A percentile compares a stretch with the other conserved stretches of the same genome.
These are phyloP conservation scores for Gracilariopsis chorda DNA, from an alignment of 23 red algal genomes.

Conservation along the genomic window DNA sequence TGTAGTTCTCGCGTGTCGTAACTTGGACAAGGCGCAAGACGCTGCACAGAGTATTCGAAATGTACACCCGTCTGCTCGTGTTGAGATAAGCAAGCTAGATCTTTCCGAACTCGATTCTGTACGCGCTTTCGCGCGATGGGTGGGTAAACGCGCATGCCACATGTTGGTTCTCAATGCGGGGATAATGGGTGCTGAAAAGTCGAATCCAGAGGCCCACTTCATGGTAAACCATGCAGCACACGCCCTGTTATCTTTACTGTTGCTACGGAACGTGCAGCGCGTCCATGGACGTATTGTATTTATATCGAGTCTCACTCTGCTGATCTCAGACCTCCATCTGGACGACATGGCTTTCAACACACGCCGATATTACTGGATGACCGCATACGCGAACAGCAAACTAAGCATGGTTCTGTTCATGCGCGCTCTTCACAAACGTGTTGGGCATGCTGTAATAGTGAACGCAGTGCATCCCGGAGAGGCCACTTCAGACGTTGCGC, in stretches of 20 bases:
- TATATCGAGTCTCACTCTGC: slow-evolving; percentile 60
- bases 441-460: slow-evolving; percentile 2
- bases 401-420: slow-evolving; percentile 80
- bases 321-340: slow-evolving; percentile 57
- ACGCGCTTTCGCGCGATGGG: slow-evolving; percentile 40
- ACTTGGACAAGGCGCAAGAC: slow-evolving; percentile 28
- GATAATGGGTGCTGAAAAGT: slow-evolving; percentile 67
- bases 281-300: slow-evolving; percentile 64
- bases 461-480: slow-evolving; percentile 63
- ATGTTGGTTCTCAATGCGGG: slow-evolving; percentile 89
- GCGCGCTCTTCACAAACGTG: slow-evolving; percentile 40
- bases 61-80: not conserved
- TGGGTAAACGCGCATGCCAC: not conserved
- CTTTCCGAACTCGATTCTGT: slow-evolving; percentile 72
- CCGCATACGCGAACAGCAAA: slow-evolving; percentile 91
- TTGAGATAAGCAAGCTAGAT: slow-evolving; percentile 34
- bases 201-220: slow-evolving; percentile 83
- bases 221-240: slow-evolving; percentile 93
- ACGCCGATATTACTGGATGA: slow-evolving; percentile 66
- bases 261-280: slow-evolving; percentile 6
- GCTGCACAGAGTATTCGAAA: slow-evolving; percentile 36
- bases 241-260: slow-evolving; percentile 76
- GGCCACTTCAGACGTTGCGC: slow-evolving; percentile 57
- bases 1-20: slow-evolving; percentile 80
- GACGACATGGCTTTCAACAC: slow-evolving; percentile 58